Evolutionary conservation across 179 eudicot genomes (phyloP).

Genomic region (Silene vulgaris): DNA sequence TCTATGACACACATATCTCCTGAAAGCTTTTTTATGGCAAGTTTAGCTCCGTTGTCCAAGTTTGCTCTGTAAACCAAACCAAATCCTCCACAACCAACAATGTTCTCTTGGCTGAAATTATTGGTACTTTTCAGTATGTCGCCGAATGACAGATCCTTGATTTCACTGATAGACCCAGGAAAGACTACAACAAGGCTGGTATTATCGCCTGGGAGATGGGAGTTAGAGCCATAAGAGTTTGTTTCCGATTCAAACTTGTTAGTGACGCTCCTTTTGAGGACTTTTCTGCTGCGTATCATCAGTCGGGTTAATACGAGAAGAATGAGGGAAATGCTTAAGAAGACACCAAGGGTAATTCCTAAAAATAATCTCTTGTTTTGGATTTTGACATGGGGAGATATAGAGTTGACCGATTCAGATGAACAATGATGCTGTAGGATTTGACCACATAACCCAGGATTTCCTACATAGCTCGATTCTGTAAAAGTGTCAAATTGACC

Average conservation of each 20-base stretch:
- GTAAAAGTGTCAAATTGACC: constrained; percentile 68
- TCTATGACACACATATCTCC: constrained; percentile 86
- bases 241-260: constrained; percentile 38
- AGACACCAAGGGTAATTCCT: constrained; percentile 55
- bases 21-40: constrained; percentile 75
- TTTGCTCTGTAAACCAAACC: constrained; percentile 84
- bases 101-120: constrained; percentile 72
- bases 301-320: constrained; percentile 39
- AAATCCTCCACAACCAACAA: constrained; percentile 88
- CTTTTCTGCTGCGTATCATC: constrained; percentile 54
- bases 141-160: constrained; percentile 54
- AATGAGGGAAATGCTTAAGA: constrained; percentile 49
- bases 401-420: constrained; percentile 22
- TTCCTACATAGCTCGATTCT: constrained; percentile 43
- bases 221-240: constrained; percentile 41
- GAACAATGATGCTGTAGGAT: constrained; percentile 37
- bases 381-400: constrained; percentile 23
- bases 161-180: constrained; percentile 39
- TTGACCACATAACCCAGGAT: constrained; percentile 51
- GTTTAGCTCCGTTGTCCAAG: constrained; percentile 49
- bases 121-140: constrained; percentile 74
- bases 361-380: constrained; percentile 42
- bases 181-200: constrained; percentile 55
- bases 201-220: constrained; percentile 40
- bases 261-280: constrained; percentile 41